Conservation (phyloP, 2,329 filamentous ascomycete genomes). For the Pyricularia sp. region DNA sequence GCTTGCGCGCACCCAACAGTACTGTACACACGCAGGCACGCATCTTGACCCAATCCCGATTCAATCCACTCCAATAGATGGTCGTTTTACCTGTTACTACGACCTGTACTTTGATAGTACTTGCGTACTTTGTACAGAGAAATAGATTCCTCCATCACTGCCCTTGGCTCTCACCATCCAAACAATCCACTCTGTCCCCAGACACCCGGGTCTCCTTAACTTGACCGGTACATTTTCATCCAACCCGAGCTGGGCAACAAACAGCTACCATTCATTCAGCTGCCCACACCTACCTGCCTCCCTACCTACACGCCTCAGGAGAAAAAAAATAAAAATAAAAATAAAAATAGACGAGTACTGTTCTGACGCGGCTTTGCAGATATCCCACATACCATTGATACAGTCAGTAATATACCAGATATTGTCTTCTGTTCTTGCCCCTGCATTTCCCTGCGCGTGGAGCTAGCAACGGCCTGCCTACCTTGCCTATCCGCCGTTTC, state of each 20-base stretch:
- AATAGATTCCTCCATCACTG: neutral
- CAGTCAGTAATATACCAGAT: slow-evolving; percentile 15
- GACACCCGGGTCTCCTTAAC: neutral
- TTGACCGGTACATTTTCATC: neutral
- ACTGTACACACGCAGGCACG: neutral
- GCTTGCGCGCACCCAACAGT: neutral
- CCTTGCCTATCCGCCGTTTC: neutral
- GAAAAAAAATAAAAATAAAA: slow-evolving; percentile 10
- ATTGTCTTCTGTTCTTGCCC: slow-evolving; percentile 12
- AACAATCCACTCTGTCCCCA: neutral
- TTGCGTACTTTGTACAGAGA: neutral
- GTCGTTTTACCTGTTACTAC: neutral
- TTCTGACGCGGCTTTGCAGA: slow-evolving; percentile 30
- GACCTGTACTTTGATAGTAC: neutral
- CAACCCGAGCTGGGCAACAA: neutral
- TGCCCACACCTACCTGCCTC: neutral
- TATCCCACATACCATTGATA: slow-evolving; percentile 17
- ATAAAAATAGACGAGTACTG: slow-evolving; percentile 4
- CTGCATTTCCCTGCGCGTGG: neutral
- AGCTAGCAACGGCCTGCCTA: neutral
- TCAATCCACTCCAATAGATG: neutral
- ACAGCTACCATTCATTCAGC: neutral
- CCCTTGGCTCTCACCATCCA: neutral
- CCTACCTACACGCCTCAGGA: neutral
- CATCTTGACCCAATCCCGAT: neutral